Conservation (phyloP, 805 yeast species). For the Yarrowia sp. region DNA sequence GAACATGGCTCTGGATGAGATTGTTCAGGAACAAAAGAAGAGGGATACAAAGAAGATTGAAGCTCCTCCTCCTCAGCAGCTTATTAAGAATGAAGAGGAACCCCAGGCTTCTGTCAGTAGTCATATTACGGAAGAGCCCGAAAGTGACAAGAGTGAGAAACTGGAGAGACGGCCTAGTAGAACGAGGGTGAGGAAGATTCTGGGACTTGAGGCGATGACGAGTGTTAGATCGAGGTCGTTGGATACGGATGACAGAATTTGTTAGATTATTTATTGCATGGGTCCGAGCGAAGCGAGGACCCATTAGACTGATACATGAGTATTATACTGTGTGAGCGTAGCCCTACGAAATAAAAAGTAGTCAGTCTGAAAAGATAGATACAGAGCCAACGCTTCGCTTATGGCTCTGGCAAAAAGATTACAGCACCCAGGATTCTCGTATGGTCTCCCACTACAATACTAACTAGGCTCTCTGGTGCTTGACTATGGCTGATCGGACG, state of each 20-base stretch:
- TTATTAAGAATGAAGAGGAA: background rate
- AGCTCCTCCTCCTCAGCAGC: background rate
- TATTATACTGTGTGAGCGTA: too few relatives aligned
- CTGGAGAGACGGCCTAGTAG: conserved; percentile 31
- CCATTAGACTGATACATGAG: background rate
- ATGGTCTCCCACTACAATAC: conserved; percentile 26
- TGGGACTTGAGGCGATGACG: conserved; percentile 32
- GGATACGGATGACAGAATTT: conserved; percentile 32
- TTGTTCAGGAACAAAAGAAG: conserved; percentile 29
- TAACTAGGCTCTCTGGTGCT: conserved; percentile 24
- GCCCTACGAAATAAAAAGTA: too few relatives aligned
- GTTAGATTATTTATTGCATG: conserved; percentile 17
- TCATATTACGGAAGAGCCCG: conserved; percentile 18
- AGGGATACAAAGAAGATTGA: conserved; percentile 9
- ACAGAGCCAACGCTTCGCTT: too few relatives aligned
- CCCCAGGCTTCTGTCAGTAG: background rate
- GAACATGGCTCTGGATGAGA: conserved; percentile 38
- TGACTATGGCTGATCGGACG: conserved; percentile 26
- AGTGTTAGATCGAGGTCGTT: conserved; percentile 30
- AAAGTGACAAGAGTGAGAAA: background rate
- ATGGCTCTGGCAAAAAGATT: background rate
- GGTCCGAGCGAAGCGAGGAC: too few relatives aligned
- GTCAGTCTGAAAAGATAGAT: too few relatives aligned
- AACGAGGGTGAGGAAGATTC: conserved; percentile 29
- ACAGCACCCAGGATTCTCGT: conserved; percentile 26